phyloP scores from a whole-genome alignment of 2,329 filamentous ascomycete species.

The Coniochaeta sp. region DNA sequence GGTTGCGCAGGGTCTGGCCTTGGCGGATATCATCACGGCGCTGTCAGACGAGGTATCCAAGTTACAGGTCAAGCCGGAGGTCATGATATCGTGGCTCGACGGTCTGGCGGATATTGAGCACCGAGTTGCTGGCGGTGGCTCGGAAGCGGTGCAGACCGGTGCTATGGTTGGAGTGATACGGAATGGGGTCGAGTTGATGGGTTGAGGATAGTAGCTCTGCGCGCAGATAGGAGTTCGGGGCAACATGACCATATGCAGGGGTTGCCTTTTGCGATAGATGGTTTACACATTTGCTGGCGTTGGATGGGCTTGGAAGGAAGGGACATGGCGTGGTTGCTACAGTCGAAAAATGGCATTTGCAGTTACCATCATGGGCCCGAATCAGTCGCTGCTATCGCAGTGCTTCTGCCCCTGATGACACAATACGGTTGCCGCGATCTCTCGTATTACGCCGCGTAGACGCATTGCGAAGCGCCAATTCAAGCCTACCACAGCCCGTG shows the following conservation, averaged over 20 bases:
- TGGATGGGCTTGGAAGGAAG: too few relatives aligned
- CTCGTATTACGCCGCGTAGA: neutral
- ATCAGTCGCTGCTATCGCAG: too few relatives aligned
- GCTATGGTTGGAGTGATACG: constrained; percentile 85
- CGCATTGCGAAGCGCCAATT: neutral
- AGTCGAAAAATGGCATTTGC: too few relatives aligned
- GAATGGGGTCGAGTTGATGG: constrained; percentile 70
- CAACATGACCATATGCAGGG: too few relatives aligned
- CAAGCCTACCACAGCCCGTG: too few relatives aligned
- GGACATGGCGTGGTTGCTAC: too few relatives aligned
- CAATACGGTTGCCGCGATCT: too few relatives aligned
- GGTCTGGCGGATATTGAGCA: constrained; percentile 92
- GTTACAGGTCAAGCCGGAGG: constrained; percentile 78
- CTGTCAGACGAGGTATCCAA: constrained; percentile 75
- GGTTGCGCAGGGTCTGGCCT: constrained; percentile 72
- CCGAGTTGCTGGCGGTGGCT: constrained; percentile 78
- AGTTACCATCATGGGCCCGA: too few relatives aligned
- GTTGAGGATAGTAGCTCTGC: constrained; percentile 5
- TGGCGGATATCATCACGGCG: constrained; percentile 89
- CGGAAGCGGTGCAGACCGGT: constrained; percentile 84
- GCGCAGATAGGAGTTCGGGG: too few relatives aligned
- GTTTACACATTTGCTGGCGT: too few relatives aligned
- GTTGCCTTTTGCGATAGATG: neutral
- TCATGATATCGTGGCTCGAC: constrained; percentile 85
- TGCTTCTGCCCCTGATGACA: too few relatives aligned